phyloP scores from a whole-genome alignment of 164 flowering plant genomes.

The Liquidambar formosana region DNA sequence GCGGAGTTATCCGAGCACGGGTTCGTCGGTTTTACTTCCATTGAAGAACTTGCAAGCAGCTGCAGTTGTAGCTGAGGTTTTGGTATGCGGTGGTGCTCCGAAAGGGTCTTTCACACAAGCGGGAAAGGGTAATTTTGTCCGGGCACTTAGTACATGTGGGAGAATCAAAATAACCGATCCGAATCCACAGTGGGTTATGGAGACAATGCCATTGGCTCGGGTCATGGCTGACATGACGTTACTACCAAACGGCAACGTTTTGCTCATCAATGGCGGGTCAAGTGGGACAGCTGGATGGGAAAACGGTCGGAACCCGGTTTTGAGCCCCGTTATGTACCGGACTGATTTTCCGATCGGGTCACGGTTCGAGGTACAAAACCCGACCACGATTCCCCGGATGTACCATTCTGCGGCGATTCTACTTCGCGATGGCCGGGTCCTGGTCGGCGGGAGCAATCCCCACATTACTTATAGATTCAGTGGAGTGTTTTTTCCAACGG shows the following conservation, averaged over 20 bases:
- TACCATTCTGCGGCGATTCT: slow-evolving; percentile 21
- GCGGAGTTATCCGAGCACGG: slow-evolving; percentile 61
- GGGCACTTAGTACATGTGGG: slow-evolving; percentile 46
- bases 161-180: slow-evolving; percentile 45
- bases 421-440: slow-evolving; percentile 37
- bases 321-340: slow-evolving; percentile 8
- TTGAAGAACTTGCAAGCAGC: slow-evolving; percentile 26
- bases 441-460: slow-evolving; percentile 41
- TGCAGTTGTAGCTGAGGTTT: slow-evolving; percentile 33
- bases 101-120: slow-evolving; percentile 32
- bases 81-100: slow-evolving; percentile 64
- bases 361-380: slow-evolving; percentile 3
- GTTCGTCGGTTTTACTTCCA: slow-evolving; percentile 66
- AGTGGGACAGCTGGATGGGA: slow-evolving; percentile 16
- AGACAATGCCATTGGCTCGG: slow-evolving; percentile 49
- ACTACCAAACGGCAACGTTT: slow-evolving; percentile 44
- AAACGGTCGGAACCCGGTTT: not conserved
- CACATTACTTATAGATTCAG: slow-evolving; percentile 23
- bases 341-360: not conserved
- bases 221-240: slow-evolving; percentile 53
- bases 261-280: slow-evolving; percentile 7
- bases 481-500: slow-evolving; percentile 23
- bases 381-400: slow-evolving; percentile 11
- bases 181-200: slow-evolving; percentile 51
- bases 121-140: slow-evolving; percentile 13